A percentile compares a stretch with the other conserved stretches of the same genome.
Conservation (phyloP, 2,329 filamentous ascomycete genomes). For the Penicillium sp. region DNA sequence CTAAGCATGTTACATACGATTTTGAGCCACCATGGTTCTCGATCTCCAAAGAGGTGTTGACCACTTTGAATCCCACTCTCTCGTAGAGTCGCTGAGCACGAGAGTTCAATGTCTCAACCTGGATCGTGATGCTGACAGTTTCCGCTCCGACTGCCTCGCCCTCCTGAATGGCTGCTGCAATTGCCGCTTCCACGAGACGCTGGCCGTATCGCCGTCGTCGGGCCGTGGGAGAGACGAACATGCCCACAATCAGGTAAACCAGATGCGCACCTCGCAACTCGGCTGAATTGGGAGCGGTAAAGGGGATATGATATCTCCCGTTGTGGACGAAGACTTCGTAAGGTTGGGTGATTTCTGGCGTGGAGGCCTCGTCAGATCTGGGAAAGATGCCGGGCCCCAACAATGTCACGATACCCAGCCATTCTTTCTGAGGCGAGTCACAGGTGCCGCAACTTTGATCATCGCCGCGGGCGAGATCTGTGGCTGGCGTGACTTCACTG, state of each 20-base stretch:
- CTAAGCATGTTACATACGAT: constrained; percentile 4
- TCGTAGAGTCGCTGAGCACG: constrained; percentile 18
- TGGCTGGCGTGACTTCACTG: background rate
- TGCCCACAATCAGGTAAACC: constrained; percentile 21
- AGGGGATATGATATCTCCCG: constrained; percentile 3
- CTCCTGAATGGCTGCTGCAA: constrained; percentile 10
- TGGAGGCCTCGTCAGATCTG: background rate
- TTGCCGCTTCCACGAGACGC: constrained; percentile 14
- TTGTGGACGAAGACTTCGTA: constrained; percentile 9
- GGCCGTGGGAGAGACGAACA: constrained; percentile 22
- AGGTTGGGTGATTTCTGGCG: background rate
- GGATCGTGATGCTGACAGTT: constrained; percentile 15
- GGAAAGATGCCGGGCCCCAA: constrained; percentile 18
- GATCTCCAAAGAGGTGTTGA: constrained; percentile 7
- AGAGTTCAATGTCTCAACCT: constrained; percentile 12
- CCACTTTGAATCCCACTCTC: constrained; percentile 16
- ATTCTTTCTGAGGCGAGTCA: constrained; percentile 16
- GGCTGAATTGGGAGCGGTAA: background rate
- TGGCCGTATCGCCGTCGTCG: constrained; percentile 18
- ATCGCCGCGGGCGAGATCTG: background rate
- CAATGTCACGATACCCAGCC: constrained; percentile 28
- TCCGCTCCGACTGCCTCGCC: constrained; percentile 1
- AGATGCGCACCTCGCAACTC: constrained; percentile 10
- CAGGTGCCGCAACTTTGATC: constrained; percentile 1
- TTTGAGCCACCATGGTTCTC: background rate